These are phyloP conservation scores for Rhizopogon vinicolor DNA, from an alignment of 768 basidiomycete genomes.

Conservation along the genomic window DNA sequence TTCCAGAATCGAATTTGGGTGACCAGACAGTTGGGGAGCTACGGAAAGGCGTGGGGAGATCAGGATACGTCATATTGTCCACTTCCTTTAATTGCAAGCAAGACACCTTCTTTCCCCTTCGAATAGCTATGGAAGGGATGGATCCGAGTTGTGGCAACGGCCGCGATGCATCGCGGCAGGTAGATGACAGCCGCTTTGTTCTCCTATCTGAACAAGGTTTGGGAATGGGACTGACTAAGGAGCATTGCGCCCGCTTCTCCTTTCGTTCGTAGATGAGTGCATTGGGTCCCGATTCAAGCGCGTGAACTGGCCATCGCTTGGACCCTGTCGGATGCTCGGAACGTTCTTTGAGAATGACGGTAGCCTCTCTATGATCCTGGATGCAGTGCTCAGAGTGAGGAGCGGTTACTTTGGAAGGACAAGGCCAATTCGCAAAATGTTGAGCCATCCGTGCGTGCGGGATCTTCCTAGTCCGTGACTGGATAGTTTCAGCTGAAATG, in stretches of 20 bases:
- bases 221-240: background rate
- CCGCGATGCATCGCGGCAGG: background rate
- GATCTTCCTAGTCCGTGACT: constrained; percentile 3
- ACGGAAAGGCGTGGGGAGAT: constrained; percentile 39
- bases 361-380: background rate
- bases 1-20: constrained; percentile 20
- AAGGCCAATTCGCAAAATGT: background rate
- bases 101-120: constrained; percentile 32
- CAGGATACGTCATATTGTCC: constrained; percentile 29
- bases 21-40: constrained; percentile 30
- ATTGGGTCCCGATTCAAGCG: background rate
- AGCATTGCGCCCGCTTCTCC: background rate
- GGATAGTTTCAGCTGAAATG: constrained; percentile 14
- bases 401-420: background rate
- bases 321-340: background rate
- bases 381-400: background rate
- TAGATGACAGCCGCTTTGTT: background rate
- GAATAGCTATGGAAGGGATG: constrained; percentile 30
- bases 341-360: background rate
- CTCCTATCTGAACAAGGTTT: background rate
- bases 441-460: background rate
- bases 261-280: background rate
- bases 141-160: constrained; percentile 3
- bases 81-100: constrained; percentile 20
- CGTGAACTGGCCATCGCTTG: background rate